A percentile compares a stretch with the other conserved stretches of the same genome.
These are phyloP conservation scores for Tieghemostelium lacteum DNA, from an alignment of 78 protist species.

Conservation along the genomic window DNA sequence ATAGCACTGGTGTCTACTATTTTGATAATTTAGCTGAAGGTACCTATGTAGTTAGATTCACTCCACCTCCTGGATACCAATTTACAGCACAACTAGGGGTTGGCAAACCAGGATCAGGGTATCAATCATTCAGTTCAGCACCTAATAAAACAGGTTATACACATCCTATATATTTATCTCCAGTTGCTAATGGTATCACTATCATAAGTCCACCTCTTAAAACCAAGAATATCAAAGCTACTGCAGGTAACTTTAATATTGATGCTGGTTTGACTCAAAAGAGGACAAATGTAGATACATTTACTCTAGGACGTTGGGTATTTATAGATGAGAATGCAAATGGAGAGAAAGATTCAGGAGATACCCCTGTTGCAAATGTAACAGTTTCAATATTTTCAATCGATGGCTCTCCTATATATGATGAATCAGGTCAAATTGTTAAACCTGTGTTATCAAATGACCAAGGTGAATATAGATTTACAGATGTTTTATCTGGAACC, in stretches of 20 bases:
- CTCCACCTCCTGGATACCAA: conserved; percentile 24
- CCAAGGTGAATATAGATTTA: conserved; percentile 27
- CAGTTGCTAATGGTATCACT: neutral
- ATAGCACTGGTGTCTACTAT: neutral
- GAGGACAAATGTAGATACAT: neutral
- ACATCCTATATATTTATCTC: neutral
- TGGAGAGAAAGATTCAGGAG: neutral
- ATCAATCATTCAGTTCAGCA: neutral
- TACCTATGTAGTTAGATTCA: conserved; percentile 6
- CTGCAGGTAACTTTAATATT: neutral
- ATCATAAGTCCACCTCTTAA: neutral
- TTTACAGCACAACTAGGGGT: conserved; percentile 7
- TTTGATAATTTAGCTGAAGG: conserved; percentile 31
- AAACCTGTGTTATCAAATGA: neutral
- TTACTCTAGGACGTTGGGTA: neutral
- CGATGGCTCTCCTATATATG: neutral
- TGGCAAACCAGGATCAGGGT: neutral
- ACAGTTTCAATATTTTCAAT: neutral
- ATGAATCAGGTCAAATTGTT: neutral
- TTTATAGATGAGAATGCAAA: neutral
- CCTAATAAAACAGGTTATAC: neutral
- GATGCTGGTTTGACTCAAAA: neutral
- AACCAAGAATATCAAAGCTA: neutral
- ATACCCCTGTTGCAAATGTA: neutral
- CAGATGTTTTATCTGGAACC: conserved; percentile 11